Evolutionary conservation across 768 basidiomycete genomes (phyloP).

Genomic region (Calocybe gangraenosa): DNA sequence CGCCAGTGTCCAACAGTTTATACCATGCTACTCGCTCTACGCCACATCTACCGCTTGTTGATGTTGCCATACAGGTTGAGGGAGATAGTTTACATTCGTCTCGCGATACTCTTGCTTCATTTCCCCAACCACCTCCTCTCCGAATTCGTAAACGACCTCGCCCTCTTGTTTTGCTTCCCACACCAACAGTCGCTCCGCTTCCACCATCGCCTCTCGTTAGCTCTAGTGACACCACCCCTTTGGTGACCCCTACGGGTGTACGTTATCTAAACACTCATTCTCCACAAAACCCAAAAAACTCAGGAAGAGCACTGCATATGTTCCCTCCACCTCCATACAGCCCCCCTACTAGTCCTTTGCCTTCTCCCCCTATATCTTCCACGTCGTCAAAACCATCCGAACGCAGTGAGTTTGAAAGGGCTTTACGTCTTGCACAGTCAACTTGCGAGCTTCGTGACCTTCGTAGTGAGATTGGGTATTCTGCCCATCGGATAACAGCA

Average conservation of each 20-base stretch:
- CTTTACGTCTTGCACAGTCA: conserved; percentile 20
- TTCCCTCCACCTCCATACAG: conserved; percentile 28
- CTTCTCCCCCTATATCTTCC: conserved; percentile 24
- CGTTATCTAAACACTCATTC: conserved; percentile 13
- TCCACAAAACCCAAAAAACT: conserved; percentile 12
- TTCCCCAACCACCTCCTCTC: conserved; percentile 36
- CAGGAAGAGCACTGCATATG: conserved; percentile 20
- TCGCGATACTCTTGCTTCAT: conserved; percentile 25
- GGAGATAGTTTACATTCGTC: not conserved
- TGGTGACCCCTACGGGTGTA: conserved; percentile 38
- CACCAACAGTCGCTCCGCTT: conserved; percentile 23
- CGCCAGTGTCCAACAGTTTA: conserved; percentile 15
- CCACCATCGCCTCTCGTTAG: conserved; percentile 28
- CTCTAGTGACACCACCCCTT: conserved; percentile 38
- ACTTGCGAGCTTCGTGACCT: conserved; percentile 16
- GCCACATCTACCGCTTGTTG: conserved; percentile 21
- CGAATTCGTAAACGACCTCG: conserved; percentile 32
- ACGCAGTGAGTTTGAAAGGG: not conserved
- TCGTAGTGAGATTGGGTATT: conserved; percentile 3
- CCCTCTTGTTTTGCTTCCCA: conserved; percentile 33
- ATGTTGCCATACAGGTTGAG: not conserved
- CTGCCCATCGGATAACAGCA: conserved; percentile 19
- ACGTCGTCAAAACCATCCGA: conserved; percentile 8
- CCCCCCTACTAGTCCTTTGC: conserved; percentile 35
- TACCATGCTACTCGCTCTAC: conserved; percentile 20